Evolutionary conservation across 331 rosid species (phyloP).

Genomic region (Ulmus americana): DNA sequence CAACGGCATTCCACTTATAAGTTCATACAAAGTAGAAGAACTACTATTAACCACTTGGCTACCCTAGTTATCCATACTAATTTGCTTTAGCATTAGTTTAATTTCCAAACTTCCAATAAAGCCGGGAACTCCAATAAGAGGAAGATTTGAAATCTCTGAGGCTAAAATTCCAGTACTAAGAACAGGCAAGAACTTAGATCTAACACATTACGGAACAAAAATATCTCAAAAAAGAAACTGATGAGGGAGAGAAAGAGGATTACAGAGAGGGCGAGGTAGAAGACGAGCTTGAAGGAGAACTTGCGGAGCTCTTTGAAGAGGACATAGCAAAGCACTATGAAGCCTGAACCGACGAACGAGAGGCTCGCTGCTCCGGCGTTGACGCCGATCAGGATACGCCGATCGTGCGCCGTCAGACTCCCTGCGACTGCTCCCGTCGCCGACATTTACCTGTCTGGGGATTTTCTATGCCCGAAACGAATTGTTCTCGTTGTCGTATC

Average conservation of each 20-base stretch:
- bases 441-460: conserved; percentile 34
- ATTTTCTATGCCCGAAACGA: background rate
- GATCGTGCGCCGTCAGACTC: conserved; percentile 50
- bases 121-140: background rate
- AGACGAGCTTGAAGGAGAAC: conserved; percentile 97
- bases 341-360: conserved; percentile 75
- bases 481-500: background rate
- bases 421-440: conserved; percentile 37
- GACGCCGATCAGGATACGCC: conserved; percentile 48
- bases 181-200: conserved; percentile 6
- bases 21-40: background rate
- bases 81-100: no score
- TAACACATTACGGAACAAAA: background rate
- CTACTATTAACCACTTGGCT: no score
- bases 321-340: conserved; percentile 89
- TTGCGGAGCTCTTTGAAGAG: conserved; percentile 98
- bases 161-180: background rate
- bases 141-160: background rate
- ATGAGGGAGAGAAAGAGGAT: conserved; percentile 15
- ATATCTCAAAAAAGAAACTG: background rate
- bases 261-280: conserved; percentile 89
- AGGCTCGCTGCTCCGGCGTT: conserved; percentile 77
- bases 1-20: conserved; percentile 3
- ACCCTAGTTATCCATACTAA: no score
- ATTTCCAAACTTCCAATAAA: no score